Percentiles rank a stretch among this genome's conserved stretches.
Conservation (phyloP, 2,329 filamentous ascomycete genomes). For the Alternaria incomplexa region DNA sequence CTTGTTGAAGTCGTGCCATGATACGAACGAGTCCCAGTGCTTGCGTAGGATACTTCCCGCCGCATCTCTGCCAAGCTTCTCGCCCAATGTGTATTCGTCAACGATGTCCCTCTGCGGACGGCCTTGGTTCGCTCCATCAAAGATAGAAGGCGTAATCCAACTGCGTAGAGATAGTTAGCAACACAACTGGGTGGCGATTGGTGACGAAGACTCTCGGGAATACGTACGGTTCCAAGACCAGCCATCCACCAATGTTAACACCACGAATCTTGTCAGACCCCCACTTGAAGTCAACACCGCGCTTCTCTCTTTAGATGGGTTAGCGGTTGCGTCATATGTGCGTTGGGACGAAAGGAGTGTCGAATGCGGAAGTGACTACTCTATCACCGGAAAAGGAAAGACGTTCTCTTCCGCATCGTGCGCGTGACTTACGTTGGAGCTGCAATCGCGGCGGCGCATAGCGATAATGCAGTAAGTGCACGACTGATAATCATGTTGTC, state of each 20-base stretch:
- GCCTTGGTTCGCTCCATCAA: conserved; percentile 43
- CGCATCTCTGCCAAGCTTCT: conserved; percentile 56
- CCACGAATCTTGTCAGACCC: conserved; percentile 58
- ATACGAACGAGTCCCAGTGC: conserved; percentile 61
- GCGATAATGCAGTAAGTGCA: conserved; percentile 28
- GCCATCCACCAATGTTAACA: conserved; percentile 60
- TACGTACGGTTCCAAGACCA: conserved; percentile 54
- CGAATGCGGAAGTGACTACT: not conserved
- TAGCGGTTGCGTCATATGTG: conserved; percentile 3
- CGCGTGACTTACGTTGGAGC: conserved; percentile 40
- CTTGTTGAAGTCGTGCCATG: conserved; percentile 61
- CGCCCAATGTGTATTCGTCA: conserved; percentile 58
- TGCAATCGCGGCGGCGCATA: conserved; percentile 30
- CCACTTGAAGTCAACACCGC: conserved; percentile 55
- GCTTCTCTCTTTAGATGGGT: conserved; percentile 33
- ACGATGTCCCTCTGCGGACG: conserved; percentile 46
- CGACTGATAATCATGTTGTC: conserved; percentile 36
- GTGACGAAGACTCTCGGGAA: not conserved
- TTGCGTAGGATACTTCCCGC: conserved; percentile 54
- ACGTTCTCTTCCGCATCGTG: not conserved
- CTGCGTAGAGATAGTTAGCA: conserved; percentile 20
- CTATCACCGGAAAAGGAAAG: not conserved
- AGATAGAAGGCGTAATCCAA: conserved; percentile 66
- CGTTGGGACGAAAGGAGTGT: not conserved
- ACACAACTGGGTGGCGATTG: not conserved